phyloP scores from a whole-genome alignment of 2,329 filamentous ascomycete genomes.

The Curvularia lunata region DNA sequence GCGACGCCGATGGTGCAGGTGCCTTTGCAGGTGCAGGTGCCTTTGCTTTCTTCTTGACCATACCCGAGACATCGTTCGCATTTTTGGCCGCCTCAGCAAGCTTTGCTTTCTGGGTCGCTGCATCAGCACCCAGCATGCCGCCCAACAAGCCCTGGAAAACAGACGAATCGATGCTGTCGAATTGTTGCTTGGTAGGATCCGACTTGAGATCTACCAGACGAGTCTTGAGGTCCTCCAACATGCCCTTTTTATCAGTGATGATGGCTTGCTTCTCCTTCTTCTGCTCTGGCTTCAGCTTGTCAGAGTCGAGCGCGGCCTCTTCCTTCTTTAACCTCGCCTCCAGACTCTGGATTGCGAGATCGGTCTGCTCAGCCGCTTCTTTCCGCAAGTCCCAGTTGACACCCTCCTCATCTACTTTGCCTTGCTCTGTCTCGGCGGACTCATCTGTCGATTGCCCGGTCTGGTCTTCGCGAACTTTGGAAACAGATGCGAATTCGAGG shows the following conservation, averaged over 20 bases:
- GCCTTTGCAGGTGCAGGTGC: slow-evolving; percentile 40
- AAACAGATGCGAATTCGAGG: slow-evolving; percentile 88
- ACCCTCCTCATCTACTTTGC: slow-evolving; percentile 55
- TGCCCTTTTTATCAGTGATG: slow-evolving; percentile 77
- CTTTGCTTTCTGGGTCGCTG: slow-evolving; percentile 66
- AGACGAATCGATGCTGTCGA: slow-evolving; percentile 51
- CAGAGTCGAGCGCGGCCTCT: slow-evolving; percentile 65
- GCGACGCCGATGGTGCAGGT: slow-evolving; percentile 11
- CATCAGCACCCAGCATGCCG: slow-evolving; percentile 66
- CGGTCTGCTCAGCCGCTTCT: slow-evolving; percentile 73
- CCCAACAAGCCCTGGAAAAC: slow-evolving; percentile 68
- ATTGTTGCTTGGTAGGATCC: slow-evolving; percentile 56
- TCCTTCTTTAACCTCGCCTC: slow-evolving; percentile 73
- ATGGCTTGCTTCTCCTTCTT: slow-evolving; percentile 66
- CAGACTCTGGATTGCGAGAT: slow-evolving; percentile 75
- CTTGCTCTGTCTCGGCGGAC: slow-evolving; percentile 34
- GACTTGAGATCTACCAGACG: slow-evolving; percentile 73
- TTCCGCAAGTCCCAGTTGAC: slow-evolving; percentile 74
- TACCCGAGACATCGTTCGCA: slow-evolving; percentile 74
- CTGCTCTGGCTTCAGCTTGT: slow-evolving; percentile 59
- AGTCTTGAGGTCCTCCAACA: slow-evolving; percentile 72
- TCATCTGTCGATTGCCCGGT: slow-evolving; percentile 46
- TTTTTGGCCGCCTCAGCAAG: slow-evolving; percentile 75
- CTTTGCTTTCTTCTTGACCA: slow-evolving; percentile 74
- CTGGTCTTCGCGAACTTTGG: slow-evolving; percentile 62